phyloP scores from a whole-genome alignment of 192 early-diverging fungal genomes.

The Geosiphon pyriformis region DNA sequence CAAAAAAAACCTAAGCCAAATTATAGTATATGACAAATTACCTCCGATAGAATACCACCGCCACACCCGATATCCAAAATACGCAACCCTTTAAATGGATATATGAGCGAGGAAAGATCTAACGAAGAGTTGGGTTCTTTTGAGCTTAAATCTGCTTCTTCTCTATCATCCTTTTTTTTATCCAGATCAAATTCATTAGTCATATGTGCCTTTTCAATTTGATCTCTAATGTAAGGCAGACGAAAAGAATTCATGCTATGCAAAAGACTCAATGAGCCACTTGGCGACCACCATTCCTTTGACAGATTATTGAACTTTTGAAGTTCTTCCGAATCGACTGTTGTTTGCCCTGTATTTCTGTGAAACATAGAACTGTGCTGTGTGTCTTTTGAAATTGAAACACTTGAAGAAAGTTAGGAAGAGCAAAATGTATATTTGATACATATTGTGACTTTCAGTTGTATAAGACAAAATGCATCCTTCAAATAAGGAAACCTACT shows the following conservation, averaged over 20 bases:
- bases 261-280: slow-evolving; percentile 80
- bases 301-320: slow-evolving; percentile 67
- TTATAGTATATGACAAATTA: too few species aligned
- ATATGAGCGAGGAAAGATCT: slow-evolving; percentile 10
- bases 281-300: slow-evolving; percentile 88
- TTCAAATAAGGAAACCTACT: too few species aligned
- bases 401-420: too few species aligned
- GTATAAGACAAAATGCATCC: too few species aligned
- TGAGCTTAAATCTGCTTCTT: background rate
- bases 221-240: slow-evolving; percentile 69
- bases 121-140: slow-evolving; percentile 15
- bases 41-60: slow-evolving; percentile 85
- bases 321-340: slow-evolving; percentile 66
- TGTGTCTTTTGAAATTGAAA: too few species aligned
- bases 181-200: background rate
- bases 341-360: too few species aligned
- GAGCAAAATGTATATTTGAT: too few species aligned
- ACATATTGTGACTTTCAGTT: too few species aligned
- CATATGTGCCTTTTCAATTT: slow-evolving; percentile 27
- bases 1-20: background rate
- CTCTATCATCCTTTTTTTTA: slow-evolving; percentile 7
- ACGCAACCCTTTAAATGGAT: slow-evolving; percentile 48
- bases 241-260: slow-evolving; percentile 69
- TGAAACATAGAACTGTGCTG: too few species aligned
- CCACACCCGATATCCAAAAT: slow-evolving; percentile 94